These are phyloP conservation scores for Cystofilobasidium bisporidii DNA, from an alignment of 768 basidiomycete genomes.

Conservation along the genomic window DNA sequence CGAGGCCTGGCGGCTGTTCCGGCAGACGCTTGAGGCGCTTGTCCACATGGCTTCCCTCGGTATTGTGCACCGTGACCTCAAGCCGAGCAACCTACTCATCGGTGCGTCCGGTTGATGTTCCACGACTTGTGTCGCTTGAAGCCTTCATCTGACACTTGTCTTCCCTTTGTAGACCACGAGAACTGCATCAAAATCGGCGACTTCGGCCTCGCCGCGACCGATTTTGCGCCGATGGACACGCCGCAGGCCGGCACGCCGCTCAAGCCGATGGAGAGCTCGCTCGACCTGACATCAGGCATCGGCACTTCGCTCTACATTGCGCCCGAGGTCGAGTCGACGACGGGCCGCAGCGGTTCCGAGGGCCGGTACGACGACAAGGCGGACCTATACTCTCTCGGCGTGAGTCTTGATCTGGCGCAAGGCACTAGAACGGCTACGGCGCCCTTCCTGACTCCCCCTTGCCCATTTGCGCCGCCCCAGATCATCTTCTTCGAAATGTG, in stretches of 20 bases:
- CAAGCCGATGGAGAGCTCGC: conserved; percentile 28
- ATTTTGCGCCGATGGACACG: conserved; percentile 26
- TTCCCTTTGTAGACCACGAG: conserved; percentile 31
- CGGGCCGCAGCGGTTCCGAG: conserved; percentile 39
- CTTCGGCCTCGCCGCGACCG: conserved; percentile 57
- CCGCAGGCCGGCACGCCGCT: conserved; percentile 32
- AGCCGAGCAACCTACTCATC: conserved; percentile 87
- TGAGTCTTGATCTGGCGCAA: conserved; percentile 45
- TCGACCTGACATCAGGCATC: conserved; percentile 46
- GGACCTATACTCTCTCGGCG: conserved; percentile 89
- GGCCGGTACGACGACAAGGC: conserved; percentile 64
- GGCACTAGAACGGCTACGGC: too few species aligned
- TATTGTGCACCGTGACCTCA: conserved; percentile 70
- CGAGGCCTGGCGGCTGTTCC: conserved; percentile 80
- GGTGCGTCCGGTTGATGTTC: conserved; percentile 48
- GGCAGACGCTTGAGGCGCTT: conserved; percentile 79
- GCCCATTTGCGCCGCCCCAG: conserved; percentile 41
- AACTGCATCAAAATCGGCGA: conserved; percentile 61
- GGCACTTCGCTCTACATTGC: conserved; percentile 88
- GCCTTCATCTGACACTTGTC: too few species aligned
- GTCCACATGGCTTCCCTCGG: conserved; percentile 78
- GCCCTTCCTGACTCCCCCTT: background rate
- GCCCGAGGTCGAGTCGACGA: conserved; percentile 68
- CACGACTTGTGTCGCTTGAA: background rate
- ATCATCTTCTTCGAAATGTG: conserved; percentile 98